phyloP scores from a whole-genome alignment of 2,329 filamentous ascomycete species.

The Diaporthe batatas region DNA sequence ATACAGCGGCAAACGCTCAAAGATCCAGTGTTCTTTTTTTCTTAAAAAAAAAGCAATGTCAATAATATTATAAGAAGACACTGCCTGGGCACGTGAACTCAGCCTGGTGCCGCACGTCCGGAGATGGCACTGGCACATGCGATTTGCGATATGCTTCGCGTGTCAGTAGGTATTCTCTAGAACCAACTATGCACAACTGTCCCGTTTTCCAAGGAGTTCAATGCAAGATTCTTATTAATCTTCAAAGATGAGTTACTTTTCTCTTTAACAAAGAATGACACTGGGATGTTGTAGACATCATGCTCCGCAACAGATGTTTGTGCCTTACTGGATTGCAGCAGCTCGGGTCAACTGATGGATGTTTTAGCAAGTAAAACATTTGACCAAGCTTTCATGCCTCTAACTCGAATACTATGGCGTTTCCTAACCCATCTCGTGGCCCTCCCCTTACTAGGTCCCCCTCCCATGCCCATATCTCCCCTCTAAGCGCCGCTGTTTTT shows the following conservation, averaged over 20 bases:
- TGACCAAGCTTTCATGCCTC: neutral
- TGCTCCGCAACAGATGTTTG: neutral
- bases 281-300: neutral
- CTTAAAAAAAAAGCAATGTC: no score
- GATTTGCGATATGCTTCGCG: neutral
- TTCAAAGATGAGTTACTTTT: neutral
- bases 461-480: slow-evolving; percentile 55
- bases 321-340: neutral
- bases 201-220: no score
- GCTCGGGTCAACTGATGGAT: no score
- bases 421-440: neutral
- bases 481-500: slow-evolving; percentile 55
- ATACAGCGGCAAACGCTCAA: no score
- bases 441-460: neutral
- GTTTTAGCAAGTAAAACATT: neutral
- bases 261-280: neutral
- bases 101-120: no score
- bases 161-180: neutral
- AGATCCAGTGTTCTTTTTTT: no score
- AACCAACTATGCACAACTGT: neutral
- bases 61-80: no score
- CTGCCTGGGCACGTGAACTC: no score
- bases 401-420: slow-evolving; percentile 12
- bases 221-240: no score
- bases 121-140: no score